Evolutionary conservation across 345 rosid species (phyloP).

Genomic region (Trapa incisa): DNA sequence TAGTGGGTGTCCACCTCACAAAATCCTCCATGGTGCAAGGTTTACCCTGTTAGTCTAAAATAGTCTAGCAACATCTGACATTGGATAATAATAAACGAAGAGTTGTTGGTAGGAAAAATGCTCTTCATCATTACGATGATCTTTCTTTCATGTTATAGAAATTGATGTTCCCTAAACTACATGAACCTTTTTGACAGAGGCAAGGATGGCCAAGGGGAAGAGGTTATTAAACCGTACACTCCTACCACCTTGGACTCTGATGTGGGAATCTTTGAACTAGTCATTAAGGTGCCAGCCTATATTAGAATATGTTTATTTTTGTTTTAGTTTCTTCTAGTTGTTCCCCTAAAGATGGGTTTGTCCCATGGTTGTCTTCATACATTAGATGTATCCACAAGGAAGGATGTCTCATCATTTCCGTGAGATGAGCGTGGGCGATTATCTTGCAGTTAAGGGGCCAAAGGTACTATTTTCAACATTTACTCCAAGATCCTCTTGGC

Average conservation of each 20-base stretch:
- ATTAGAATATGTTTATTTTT: not conserved
- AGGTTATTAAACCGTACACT: conserved; percentile 85
- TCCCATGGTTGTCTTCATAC: not conserved
- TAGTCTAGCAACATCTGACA: not conserved
- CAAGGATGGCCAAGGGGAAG: conserved; percentile 72
- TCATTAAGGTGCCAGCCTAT: conserved; percentile 57
- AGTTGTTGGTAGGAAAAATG: not conserved
- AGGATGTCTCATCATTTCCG: conserved; percentile 99
- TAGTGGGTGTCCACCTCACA: too few species aligned
- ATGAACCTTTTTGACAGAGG: conserved; percentile 34
- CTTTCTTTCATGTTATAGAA: not conserved
- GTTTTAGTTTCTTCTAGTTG: not conserved
- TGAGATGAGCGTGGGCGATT: conserved; percentile 77
- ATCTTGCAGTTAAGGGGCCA: conserved; percentile 88
- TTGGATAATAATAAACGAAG: not conserved
- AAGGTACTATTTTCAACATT: conserved; percentile 41
- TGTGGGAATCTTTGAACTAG: conserved; percentile 71
- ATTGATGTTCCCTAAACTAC: not conserved
- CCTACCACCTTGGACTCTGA: conserved; percentile 94
- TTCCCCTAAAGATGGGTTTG: conserved; percentile 1
- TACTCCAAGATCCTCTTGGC: not conserved
- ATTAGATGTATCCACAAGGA: conserved; percentile 98
- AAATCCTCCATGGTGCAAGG: too few species aligned
- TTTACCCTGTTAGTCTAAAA: not conserved
- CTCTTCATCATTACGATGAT: not conserved